Percentiles rank a stretch among this genome's conserved stretches.
phyloP scores from a whole-genome alignment of 169 alveolate species.

The Plasmodium relictum region DNA sequence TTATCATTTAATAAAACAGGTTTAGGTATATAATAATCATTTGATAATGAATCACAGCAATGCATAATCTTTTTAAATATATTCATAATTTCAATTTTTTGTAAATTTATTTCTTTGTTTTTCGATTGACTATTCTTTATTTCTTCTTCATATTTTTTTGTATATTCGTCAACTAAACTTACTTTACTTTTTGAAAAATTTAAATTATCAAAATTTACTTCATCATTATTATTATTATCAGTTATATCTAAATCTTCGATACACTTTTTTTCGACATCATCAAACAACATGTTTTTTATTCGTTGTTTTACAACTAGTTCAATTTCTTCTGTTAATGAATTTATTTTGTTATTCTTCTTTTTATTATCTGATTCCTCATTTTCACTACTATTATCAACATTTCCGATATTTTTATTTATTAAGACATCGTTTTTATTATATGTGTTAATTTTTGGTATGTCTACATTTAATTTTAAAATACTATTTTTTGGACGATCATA shows the following conservation, averaged over 20 bases:
- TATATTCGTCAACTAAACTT: slow-evolving; percentile 88
- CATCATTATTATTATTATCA: slow-evolving; percentile 30
- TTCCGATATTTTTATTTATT: slow-evolving; percentile 43
- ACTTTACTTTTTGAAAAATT: slow-evolving; percentile 83
- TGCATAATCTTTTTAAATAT: slow-evolving; percentile 83
- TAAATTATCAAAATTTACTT: slow-evolving; percentile 78
- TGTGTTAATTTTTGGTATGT: slow-evolving; percentile 81
- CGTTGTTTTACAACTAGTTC: slow-evolving; percentile 84
- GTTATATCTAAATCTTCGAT: slow-evolving; percentile 76
- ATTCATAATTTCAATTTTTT: slow-evolving; percentile 78
- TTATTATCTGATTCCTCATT: slow-evolving; percentile 49
- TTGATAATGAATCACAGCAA: slow-evolving; percentile 84
- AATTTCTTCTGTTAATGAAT: slow-evolving; percentile 71
- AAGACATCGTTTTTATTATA: slow-evolving; percentile 57
- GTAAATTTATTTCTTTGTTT: slow-evolving; percentile 79
- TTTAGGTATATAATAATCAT: slow-evolving; percentile 83
- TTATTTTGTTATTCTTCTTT: slow-evolving; percentile 10
- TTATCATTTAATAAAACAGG: slow-evolving; percentile 34
- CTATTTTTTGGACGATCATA: slow-evolving; percentile 88
- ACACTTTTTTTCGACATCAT: slow-evolving; percentile 84
- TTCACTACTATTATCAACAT: slow-evolving; percentile 30
- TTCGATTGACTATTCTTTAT: slow-evolving; percentile 78
- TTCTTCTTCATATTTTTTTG: slow-evolving; percentile 84
- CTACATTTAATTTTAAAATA: slow-evolving; percentile 84
- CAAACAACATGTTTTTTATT: slow-evolving; percentile 84